These are phyloP conservation scores for Helianthus tuberosus DNA, from an alignment of 129 eudicot species.

Conservation along the genomic window DNA sequence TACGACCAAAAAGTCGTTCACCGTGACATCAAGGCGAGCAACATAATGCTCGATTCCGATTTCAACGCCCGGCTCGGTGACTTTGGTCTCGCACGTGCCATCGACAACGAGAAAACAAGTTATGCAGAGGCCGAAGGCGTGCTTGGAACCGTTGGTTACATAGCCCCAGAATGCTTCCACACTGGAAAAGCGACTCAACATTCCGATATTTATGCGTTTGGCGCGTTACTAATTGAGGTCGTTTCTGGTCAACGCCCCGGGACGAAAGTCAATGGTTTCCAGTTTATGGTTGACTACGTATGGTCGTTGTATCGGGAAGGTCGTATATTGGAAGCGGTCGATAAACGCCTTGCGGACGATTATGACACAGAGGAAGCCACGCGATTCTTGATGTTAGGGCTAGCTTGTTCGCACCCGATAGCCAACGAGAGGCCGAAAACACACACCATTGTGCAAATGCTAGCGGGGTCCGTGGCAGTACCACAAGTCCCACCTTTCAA, in stretches of 20 bases:
- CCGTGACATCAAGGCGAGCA: no score
- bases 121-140: conserved; percentile 90
- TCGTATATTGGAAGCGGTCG: conserved; percentile 50
- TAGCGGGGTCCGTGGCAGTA: conserved; percentile 55
- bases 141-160: conserved; percentile 46
- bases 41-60: no score
- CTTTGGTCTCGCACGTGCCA: conserved; percentile 84
- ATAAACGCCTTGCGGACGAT: conserved; percentile 53
- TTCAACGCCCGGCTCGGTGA: conserved; percentile 55
- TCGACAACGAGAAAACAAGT: conserved; percentile 80
- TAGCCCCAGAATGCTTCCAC: no score
- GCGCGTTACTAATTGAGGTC: no score
- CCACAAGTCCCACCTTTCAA: conserved; percentile 75
- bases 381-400: conserved; percentile 61
- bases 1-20: no score
- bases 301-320: no score
- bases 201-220: no score
- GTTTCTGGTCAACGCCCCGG: no score
- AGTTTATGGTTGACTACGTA: no score
- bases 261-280: no score
- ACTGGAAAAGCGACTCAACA: no score
- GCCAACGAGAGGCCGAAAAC: conserved; percentile 71
- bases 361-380: conserved; percentile 63
- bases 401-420: conserved; percentile 88
- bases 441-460: conserved; percentile 27